A percentile compares a stretch with the other conserved stretches of the same genome.
These are phyloP conservation scores for Sonneratia alba DNA, from an alignment of 345 rosid genomes.

Conservation along the genomic window DNA sequence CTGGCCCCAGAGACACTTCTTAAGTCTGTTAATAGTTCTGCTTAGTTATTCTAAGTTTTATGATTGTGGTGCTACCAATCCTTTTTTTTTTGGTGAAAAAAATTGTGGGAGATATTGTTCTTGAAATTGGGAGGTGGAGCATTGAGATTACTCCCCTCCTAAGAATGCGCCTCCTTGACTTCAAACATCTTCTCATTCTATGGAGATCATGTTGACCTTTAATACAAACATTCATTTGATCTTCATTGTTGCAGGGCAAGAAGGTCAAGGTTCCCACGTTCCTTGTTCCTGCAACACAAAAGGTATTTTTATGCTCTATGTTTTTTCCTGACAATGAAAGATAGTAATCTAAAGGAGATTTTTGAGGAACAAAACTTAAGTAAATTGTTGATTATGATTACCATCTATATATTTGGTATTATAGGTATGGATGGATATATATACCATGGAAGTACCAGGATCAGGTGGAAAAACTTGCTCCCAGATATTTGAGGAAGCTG, in stretches of 20 bases:
- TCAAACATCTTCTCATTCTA: too few species aligned
- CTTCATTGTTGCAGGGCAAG: slow-evolving; percentile 45
- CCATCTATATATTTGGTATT: not conserved
- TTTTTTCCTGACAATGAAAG: not conserved
- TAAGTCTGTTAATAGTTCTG: not conserved
- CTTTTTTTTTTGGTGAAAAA: not conserved
- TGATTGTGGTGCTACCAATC: not conserved
- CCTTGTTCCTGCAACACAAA: slow-evolving; percentile 96
- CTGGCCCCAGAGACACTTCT: not conserved
- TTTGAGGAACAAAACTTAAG: not conserved
- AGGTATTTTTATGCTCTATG: slow-evolving; percentile 31
- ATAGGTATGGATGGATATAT: slow-evolving; percentile 93
- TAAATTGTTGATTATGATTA: not conserved
- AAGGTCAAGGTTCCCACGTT: slow-evolving; percentile 92
- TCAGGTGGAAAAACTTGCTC: slow-evolving; percentile 95
- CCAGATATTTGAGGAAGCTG: slow-evolving; percentile 96
- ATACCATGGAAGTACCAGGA: slow-evolving; percentile 84
- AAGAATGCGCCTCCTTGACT: too few species aligned
- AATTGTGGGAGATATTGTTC: too few species aligned
- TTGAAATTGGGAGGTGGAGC: too few species aligned
- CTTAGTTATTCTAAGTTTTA: not conserved
- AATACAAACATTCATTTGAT: not conserved
- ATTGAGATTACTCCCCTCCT: too few species aligned
- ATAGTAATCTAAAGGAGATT: not conserved
- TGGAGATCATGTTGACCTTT: not conserved